Conservation (phyloP, 192 early-diverging fungal genomes). For the Coemansia sp. region DNA sequence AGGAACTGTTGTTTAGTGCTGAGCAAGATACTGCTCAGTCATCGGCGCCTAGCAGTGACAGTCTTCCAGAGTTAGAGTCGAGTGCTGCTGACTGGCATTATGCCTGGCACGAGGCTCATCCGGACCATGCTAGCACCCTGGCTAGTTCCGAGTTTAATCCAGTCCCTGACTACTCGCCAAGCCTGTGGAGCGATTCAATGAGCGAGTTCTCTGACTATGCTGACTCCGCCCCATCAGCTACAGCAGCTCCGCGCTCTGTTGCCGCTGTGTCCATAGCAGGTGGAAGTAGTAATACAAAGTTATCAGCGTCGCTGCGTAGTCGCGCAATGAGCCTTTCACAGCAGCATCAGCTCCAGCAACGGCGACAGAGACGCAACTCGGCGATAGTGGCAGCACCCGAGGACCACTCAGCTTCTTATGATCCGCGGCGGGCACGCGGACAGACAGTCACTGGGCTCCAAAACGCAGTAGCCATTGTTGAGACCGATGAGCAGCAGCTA, state of each 20-base stretch:
- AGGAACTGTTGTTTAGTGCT: conserved; percentile 18
- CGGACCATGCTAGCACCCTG: conserved; percentile 11
- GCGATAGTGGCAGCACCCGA: conserved; percentile 4
- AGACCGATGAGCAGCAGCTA: neutral
- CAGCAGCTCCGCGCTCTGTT: neutral
- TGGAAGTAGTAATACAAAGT: neutral
- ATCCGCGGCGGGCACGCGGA: conserved; percentile 20
- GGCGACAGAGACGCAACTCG: conserved; percentile 26
- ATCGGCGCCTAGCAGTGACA: conserved; percentile 20
- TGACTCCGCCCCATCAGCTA: neutral
- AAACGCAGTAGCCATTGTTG: neutral
- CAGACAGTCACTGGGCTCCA: conserved; percentile 21
- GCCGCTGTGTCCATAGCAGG: neutral
- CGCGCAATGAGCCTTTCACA: conserved; percentile 15
- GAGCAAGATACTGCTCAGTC: conserved; percentile 12
- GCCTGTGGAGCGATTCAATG: conserved; percentile 37
- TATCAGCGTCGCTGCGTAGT: conserved; percentile 18
- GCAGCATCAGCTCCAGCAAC: neutral
- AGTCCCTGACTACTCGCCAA: conserved; percentile 9
- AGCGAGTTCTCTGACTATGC: conserved; percentile 30
- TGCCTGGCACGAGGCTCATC: conserved; percentile 68
- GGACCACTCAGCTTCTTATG: neutral
- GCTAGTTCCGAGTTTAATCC: neutral
- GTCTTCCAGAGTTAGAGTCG: conserved; percentile 25
- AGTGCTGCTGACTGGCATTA: conserved; percentile 71